Percentiles rank a stretch among this genome's conserved stretches.
Evolutionary conservation across 768 basidiomycete species (phyloP).

Genomic region (Amanita fuliginea): DNA sequence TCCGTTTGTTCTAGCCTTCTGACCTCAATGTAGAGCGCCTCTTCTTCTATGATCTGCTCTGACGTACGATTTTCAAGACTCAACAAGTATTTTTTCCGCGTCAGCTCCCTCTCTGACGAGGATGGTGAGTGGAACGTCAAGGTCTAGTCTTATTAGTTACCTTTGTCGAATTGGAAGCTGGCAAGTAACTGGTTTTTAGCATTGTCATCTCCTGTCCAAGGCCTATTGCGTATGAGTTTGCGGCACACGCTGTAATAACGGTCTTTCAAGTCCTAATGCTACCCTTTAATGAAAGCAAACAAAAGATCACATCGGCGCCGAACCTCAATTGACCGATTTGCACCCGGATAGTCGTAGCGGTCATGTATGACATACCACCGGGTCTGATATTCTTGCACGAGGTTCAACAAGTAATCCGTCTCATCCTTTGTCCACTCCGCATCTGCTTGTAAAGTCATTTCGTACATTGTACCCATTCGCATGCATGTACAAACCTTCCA

Average conservation of each 20-base stretch:
- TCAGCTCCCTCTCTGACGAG: slow-evolving; percentile 66
- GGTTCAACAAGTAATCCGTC: slow-evolving; percentile 81
- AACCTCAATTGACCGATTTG: slow-evolving; percentile 61
- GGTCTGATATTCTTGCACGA: slow-evolving; percentile 74
- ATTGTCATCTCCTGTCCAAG: slow-evolving; percentile 76
- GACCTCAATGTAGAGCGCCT: slow-evolving; percentile 85
- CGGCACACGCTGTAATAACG: slow-evolving; percentile 90
- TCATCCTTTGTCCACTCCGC: slow-evolving; percentile 86
- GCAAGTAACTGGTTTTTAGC: slow-evolving; percentile 55
- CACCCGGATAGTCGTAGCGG: slow-evolving; percentile 68
- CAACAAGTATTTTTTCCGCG: slow-evolving; percentile 78
- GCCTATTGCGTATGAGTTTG: slow-evolving; percentile 73
- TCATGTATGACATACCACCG: slow-evolving; percentile 88
- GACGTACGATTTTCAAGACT: slow-evolving; percentile 85
- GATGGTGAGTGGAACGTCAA: not conserved
- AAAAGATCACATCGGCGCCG: not conserved
- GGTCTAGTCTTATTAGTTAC: slow-evolving; percentile 21
- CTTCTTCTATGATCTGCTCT: slow-evolving; percentile 89
- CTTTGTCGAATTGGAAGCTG: slow-evolving; percentile 82
- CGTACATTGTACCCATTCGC: not conserved
- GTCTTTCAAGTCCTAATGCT: slow-evolving; percentile 76
- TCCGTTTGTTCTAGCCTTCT: slow-evolving; percentile 94
- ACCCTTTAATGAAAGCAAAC: slow-evolving; percentile 2
- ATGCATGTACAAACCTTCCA: slow-evolving; percentile 45
- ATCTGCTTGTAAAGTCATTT: slow-evolving; percentile 29